phyloP scores from a whole-genome alignment of 2,329 filamentous ascomycete species.

The Basipetospora chlamydospora region DNA sequence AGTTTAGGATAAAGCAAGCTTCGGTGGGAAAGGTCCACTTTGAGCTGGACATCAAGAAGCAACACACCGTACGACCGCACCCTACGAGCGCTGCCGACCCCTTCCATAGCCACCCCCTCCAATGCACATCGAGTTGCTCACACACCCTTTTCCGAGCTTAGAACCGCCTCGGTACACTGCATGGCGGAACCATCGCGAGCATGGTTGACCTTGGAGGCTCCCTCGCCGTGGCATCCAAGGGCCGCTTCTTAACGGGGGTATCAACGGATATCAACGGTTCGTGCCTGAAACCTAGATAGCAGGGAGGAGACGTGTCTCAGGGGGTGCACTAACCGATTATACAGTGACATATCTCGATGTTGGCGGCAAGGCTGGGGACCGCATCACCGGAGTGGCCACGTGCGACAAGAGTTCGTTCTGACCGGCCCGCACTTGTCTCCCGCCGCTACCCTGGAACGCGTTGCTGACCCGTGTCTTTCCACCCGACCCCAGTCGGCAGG shows the following conservation, averaged over 20 bases:
- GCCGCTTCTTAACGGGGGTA: conserved; percentile 47
- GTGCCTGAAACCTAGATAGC: too few relatives aligned
- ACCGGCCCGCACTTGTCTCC: not conserved
- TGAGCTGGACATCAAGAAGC: conserved; percentile 57
- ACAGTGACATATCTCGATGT: conserved; percentile 48
- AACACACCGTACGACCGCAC: conserved; percentile 52
- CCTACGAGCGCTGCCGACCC: too few relatives aligned
- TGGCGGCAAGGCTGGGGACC: conserved; percentile 42
- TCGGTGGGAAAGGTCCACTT: conserved; percentile 56
- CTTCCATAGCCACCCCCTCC: too few relatives aligned
- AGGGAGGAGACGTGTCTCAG: too few relatives aligned
- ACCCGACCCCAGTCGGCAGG: conserved; percentile 36
- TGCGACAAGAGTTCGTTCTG: conserved; percentile 44
- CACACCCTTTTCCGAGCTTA: conserved; percentile 20
- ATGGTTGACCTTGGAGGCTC: conserved; percentile 56
- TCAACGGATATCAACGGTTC: conserved; percentile 50
- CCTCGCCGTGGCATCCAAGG: conserved; percentile 49
- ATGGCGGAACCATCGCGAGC: conserved; percentile 66
- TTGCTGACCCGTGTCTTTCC: not conserved
- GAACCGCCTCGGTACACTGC: conserved; percentile 64
- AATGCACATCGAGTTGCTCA: too few relatives aligned
- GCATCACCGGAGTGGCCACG: conserved; percentile 37
- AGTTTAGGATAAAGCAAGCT: conserved; percentile 56
- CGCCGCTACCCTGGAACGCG: not conserved
- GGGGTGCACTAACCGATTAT: not conserved